phyloP scores from a whole-genome alignment of 2,329 filamentous ascomycete species.

The Pezicula carpinea region DNA sequence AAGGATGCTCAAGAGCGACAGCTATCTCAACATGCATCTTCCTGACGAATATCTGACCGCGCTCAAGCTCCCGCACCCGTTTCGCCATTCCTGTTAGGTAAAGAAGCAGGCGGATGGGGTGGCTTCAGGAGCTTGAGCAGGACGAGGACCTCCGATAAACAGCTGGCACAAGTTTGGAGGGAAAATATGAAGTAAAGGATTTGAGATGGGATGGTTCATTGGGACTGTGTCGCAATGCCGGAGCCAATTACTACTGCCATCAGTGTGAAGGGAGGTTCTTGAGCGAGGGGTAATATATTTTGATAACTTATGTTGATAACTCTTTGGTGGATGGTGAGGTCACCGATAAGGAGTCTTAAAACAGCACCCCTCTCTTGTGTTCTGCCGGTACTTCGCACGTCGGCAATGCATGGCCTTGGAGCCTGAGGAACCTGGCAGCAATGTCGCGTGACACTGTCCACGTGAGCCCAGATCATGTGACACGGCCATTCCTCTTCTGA shows the following conservation, averaged over 20 bases:
- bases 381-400: no score
- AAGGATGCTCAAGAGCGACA: neutral
- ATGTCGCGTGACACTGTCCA: no score
- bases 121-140: constrained; percentile 1
- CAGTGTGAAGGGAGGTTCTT: neutral
- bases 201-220: neutral
- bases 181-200: neutral
- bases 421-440: no score
- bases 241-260: neutral
- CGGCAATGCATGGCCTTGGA: no score
- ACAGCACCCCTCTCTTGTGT: no score
- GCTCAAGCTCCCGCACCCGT: neutral
- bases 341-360: neutral
- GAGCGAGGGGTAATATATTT: neutral
- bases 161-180: neutral
- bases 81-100: constrained; percentile 11
- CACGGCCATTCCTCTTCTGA: no score
- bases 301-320: neutral
- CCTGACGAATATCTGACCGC: neutral
- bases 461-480: no score
- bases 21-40: neutral
- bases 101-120: constrained; percentile 3
- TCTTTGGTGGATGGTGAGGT: neutral
- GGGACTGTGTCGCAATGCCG: neutral
- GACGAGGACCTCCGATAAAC: constrained; percentile 11